Conservation (phyloP, 179 eudicot genomes). For the Spinacia oleracea region DNA sequence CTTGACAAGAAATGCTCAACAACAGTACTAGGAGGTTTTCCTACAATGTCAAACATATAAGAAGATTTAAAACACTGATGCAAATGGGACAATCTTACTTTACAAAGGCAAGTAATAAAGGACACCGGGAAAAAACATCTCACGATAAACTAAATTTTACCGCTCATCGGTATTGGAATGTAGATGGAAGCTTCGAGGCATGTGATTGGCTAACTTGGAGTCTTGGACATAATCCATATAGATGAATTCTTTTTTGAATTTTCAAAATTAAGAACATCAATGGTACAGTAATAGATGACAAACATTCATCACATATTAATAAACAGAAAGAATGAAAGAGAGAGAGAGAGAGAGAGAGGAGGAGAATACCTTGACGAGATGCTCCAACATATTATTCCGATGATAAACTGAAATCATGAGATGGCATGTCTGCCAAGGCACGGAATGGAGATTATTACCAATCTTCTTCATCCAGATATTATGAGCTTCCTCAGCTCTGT, state of each 20-base stretch:
- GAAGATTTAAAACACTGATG: neutral
- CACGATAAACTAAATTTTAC: neutral
- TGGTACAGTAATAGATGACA: neutral
- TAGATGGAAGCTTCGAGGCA: neutral
- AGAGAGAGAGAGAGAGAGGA: neutral
- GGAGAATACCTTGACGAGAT: slow-evolving; percentile 50
- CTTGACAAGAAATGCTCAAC: neutral
- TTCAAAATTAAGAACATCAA: neutral
- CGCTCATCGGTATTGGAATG: neutral
- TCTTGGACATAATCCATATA: no score
- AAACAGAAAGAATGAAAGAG: neutral
- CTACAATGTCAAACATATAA: neutral
- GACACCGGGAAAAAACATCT: neutral
- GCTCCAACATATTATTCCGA: slow-evolving; percentile 72
- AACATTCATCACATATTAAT: neutral
- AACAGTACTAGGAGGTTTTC: neutral
- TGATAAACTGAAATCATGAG: slow-evolving; percentile 79
- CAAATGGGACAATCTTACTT: neutral
- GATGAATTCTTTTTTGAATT: neutral
- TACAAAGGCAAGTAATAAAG: slow-evolving; percentile 1
- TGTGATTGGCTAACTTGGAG: neutral
- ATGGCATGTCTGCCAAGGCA: slow-evolving; percentile 72
- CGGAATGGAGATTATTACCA: slow-evolving; percentile 71
- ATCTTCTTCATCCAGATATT: slow-evolving; percentile 79
- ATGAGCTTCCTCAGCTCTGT: slow-evolving; percentile 77